Evolutionary conservation across 2,329 filamentous ascomycete genomes (phyloP), one percentile per base, ranked within the genome.

Genomic region (Coniella vitis): DNA sequence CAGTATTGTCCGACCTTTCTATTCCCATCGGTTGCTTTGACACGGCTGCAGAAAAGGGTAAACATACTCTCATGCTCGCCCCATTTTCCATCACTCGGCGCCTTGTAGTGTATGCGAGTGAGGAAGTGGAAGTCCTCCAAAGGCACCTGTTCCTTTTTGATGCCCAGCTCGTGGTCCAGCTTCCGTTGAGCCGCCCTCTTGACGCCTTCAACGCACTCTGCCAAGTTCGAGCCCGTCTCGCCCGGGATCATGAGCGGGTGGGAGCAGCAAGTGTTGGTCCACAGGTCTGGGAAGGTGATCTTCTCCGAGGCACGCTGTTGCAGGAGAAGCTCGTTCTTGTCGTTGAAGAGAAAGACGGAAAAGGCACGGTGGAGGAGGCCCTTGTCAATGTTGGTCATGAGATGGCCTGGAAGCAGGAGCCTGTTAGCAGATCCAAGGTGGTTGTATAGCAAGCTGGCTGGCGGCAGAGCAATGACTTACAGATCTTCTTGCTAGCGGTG

Each of bases 201-300:
- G 58, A 90, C 93, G 22, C 93, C 93, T 58, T 81, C 74, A 49
- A 97, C 74, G 4, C 90, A 86, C 56, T 88, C 86, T 43, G 84
- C 77, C 38, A 98, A 75, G 57, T 85, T 86, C 29, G 83, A 79
- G 55, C 93, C 93, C 21, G 89, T 95, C 79, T 98, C 93, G 56
- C 86, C 85, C 8, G 93, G 87, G 57, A 96, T 86, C 48, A 88
- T 87, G 53, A 98, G 78, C 4, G 93, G 93, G 69, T 98, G 93
- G 35, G 93, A 98, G 76, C 93, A 98, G 78, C 93, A 98, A 29
- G 93, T 98, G 72, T 98, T 98, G 56, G 93, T 98, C 93, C 93
- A 98, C 85, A 96, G 90, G 65, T 95, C 89, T 42, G 93, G 91
- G 72, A 98, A 98, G 7, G 93, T 98, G 64, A 98, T 98, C 76